These are phyloP conservation scores for Athelia sp. DNA, from an alignment of 1,284 basidiomycete genomes.

Conservation along the genomic window DNA sequence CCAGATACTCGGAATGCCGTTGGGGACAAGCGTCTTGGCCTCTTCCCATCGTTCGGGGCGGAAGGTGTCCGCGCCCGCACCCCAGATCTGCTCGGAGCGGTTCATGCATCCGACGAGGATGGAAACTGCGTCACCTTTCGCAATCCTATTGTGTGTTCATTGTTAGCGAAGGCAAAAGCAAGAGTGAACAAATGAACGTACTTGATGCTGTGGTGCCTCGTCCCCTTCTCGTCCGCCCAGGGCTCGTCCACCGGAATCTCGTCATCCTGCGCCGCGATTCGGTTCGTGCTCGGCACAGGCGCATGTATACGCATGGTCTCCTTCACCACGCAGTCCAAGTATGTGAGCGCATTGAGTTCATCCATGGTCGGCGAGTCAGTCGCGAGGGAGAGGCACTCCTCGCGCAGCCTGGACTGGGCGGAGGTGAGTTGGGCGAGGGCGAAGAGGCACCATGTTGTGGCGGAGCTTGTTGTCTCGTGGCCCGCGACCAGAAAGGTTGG, in stretches of 20 bases:
- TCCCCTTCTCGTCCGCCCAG: slow-evolving; percentile 13
- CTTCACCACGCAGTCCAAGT: slow-evolving; percentile 29
- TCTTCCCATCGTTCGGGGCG: slow-evolving; percentile 58
- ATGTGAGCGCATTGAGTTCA: slow-evolving; percentile 26
- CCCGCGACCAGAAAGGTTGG: slow-evolving; percentile 26
- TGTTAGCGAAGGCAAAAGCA: neutral
- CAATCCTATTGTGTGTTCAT: slow-evolving; percentile 21
- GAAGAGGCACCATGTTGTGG: slow-evolving; percentile 43
- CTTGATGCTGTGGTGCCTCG: slow-evolving; percentile 9
- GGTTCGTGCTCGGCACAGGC: slow-evolving; percentile 12
- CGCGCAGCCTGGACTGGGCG: slow-evolving; percentile 39
- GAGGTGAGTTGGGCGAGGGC: slow-evolving; percentile 33
- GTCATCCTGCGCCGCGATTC: slow-evolving; percentile 19
- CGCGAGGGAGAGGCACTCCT: slow-evolving; percentile 27
- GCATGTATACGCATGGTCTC: slow-evolving; percentile 22
- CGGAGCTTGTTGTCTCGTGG: slow-evolving; percentile 42
- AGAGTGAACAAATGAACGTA: slow-evolving; percentile 6
- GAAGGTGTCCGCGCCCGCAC: slow-evolving; percentile 37
- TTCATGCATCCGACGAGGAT: slow-evolving; percentile 37
- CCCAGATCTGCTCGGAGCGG: slow-evolving; percentile 36
- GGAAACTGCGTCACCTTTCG: slow-evolving; percentile 28
- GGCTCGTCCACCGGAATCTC: slow-evolving; percentile 19
- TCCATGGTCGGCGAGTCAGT: slow-evolving; percentile 22
- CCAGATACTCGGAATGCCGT: slow-evolving; percentile 51
- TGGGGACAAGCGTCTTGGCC: slow-evolving; percentile 35